Conservation (phyloP, 2,329 filamentous ascomycete species). For the Colletotrichum tropicale region DNA sequence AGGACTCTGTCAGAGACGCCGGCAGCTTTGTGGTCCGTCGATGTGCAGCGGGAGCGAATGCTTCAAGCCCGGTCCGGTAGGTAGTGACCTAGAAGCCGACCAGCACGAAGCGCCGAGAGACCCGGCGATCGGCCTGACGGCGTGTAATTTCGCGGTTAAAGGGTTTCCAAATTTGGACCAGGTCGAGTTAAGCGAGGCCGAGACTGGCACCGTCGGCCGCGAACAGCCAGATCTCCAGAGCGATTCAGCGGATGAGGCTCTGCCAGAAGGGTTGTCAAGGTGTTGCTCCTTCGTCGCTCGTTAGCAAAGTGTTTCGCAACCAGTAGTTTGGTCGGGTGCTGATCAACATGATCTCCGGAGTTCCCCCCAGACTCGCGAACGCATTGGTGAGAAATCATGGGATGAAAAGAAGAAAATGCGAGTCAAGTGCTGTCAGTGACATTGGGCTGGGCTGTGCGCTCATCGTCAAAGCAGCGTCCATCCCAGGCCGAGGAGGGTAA, state of each 20-base stretch:
- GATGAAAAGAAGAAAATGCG: slow-evolving; percentile 6
- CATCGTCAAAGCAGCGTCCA: background rate
- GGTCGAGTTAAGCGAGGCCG: background rate
- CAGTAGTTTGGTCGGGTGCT: background rate
- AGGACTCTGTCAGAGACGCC: background rate
- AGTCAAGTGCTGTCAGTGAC: slow-evolving; percentile 12
- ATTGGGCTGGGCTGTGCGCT: background rate
- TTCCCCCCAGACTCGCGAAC: background rate
- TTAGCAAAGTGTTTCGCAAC: background rate
- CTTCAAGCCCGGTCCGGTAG: background rate
- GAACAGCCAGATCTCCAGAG: background rate
- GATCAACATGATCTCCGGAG: background rate
- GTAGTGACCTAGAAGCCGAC: background rate
- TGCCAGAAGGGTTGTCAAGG: background rate
- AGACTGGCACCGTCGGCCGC: background rate
- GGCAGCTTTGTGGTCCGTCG: background rate
- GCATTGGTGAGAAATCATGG: background rate
- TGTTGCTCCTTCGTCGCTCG: background rate
- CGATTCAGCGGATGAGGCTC: background rate
- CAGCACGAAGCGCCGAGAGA: slow-evolving; percentile 1
- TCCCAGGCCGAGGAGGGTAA: background rate
- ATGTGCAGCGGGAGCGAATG: background rate
- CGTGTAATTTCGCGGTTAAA: background rate
- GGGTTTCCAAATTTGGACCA: background rate
- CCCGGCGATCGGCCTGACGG: background rate